Conservation (phyloP, 225 moss, liverwort and hornwort species). For the Neckera pumila region DNA sequence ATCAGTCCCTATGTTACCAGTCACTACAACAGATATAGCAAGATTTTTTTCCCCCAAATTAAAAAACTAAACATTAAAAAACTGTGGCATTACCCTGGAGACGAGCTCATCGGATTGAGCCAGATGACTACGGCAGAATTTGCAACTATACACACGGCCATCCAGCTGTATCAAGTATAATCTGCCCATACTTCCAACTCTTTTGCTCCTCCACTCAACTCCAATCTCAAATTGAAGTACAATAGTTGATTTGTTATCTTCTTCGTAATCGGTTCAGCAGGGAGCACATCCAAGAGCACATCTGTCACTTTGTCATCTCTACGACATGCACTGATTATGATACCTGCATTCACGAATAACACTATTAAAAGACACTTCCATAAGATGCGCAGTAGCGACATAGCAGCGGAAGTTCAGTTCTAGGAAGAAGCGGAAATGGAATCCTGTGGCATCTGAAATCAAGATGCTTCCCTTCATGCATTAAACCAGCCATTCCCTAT, state of each 20-base stretch:
- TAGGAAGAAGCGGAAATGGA: constrained; percentile 11
- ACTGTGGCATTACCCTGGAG: constrained; percentile 48
- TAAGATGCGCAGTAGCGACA: not conserved
- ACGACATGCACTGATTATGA: not conserved
- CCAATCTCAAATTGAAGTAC: not conserved
- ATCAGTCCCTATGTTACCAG: not conserved
- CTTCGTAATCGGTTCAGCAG: not conserved
- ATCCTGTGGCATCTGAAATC: constrained; percentile 18
- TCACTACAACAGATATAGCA: not conserved
- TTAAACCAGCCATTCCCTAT: not conserved
- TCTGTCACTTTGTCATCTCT: constrained; percentile 2
- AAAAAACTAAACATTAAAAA: not conserved
- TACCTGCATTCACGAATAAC: constrained; percentile 6
- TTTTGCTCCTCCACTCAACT: not conserved
- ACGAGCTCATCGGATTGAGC: constrained; percentile 82
- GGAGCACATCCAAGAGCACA: not conserved
- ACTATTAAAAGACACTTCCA: not conserved
- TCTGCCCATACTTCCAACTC: constrained; percentile 48
- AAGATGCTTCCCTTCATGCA: not conserved
- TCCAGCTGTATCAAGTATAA: constrained; percentile 88
- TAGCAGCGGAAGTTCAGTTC: not conserved
- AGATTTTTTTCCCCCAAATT: no score
- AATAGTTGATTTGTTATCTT: not conserved
- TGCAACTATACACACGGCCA: constrained; percentile 88
- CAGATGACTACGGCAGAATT: constrained; percentile 68